phyloP scores from a whole-genome alignment of 1,284 basidiomycete species.

The Xerocomus amazonicus region DNA sequence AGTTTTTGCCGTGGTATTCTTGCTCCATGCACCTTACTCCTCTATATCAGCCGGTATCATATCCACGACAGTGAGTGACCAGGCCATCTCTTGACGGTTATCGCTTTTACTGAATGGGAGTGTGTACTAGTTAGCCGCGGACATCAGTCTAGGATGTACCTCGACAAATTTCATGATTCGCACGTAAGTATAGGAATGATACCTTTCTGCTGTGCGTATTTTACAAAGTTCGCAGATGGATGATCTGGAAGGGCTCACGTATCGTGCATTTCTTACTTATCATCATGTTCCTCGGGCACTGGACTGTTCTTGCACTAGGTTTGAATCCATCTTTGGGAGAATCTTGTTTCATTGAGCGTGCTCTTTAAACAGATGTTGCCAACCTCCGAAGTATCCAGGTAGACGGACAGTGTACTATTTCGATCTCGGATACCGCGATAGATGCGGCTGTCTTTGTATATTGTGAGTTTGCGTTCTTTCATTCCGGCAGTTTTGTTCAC shows the following conservation, averaged over 20 bases:
- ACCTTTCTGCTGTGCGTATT: not conserved
- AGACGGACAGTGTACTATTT: conserved; percentile 6
- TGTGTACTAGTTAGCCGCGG: conserved; percentile 1
- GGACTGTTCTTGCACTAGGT: conserved; percentile 17
- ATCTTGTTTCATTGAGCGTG: not conserved
- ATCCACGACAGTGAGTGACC: conserved; percentile 8
- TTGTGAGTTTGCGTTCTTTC: conserved; percentile 6
- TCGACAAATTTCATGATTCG: conserved; percentile 29
- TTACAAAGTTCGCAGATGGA: conserved; percentile 20
- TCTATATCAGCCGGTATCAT: conserved; percentile 5
- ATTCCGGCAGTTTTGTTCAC: conserved; percentile 2
- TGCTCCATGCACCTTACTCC: not conserved
- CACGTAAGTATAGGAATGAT: conserved; percentile 14
- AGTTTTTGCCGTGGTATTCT: conserved; percentile 4
- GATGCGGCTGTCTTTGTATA: conserved; percentile 11
- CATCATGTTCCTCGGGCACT: conserved; percentile 19
- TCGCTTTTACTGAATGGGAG: not conserved
- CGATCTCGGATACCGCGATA: not conserved
- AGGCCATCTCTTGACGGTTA: not conserved
- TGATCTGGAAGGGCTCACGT: conserved; percentile 23
- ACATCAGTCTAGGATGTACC: conserved; percentile 12
- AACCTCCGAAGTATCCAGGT: not conserved
- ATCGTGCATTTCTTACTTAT: conserved; percentile 14
- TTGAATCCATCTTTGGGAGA: not conserved
- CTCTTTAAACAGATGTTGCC: conserved; percentile 5